Evolutionary conservation across 169 alveolate genomes (phyloP), one percentile per base, ranked within the genome.

Genomic region (Blepharisma undulans): DNA sequence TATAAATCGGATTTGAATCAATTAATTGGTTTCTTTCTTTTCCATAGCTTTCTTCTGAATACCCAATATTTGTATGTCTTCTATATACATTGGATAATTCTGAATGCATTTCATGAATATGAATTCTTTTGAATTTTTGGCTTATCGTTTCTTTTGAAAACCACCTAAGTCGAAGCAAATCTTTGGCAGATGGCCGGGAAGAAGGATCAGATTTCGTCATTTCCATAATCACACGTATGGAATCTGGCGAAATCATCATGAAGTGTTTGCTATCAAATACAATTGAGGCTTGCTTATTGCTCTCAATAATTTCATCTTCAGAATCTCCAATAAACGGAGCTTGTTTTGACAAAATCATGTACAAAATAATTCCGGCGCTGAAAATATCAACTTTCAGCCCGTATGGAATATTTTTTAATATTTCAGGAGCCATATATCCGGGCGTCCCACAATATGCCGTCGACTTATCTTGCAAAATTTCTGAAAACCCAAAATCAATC

Each of bases 361-460:
- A 97, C 71, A 97, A 86, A n/a, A 96, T 94, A 33, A 96, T 97
- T 30, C 99, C 99, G 66, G 96, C 93, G 74, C 97, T 94, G 88
- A 96, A 97, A 27, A 97, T 95, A 92, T 97, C 99, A 8, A 96
- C 98, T 82, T 97, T 97, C n/a, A 96, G 90, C 77, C 94, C 96
- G 92, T 98, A 98, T 14, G 97, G 95, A 30, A 92, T 88, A 77
- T 97, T 98, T 88, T 93, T 96, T 71, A 98, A 92, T 22, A 98
- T 98, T 90, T 98, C 99, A 12, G 99, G 99, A 7, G 99, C 98
- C 32, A 97, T 32, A 33, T 86, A 86, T 3, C 90, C 90, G n/a
- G 90, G 90, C 29, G 90, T 25, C n/a, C 98, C 98, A 93, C 98
- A 97, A 84, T 96, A 87, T 96, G 95, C 93, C 33, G 91, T 91